phyloP scores from a whole-genome alignment of 345 rosid species.

The Salix suchowensis region DNA sequence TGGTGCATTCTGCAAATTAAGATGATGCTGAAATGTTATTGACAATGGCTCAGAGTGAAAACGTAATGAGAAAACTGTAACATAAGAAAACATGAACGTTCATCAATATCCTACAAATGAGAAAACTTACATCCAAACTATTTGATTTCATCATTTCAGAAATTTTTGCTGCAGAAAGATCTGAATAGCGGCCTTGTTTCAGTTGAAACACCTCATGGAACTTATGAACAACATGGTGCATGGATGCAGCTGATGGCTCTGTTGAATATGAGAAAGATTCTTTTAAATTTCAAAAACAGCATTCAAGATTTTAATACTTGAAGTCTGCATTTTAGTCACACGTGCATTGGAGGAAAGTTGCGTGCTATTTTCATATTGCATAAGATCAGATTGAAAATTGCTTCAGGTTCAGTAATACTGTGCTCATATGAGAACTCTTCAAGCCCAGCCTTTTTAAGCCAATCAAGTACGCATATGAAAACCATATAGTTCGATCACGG shows the following conservation, averaged over 20 bases:
- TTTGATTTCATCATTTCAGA: slow-evolving; percentile 84
- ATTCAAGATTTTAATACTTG: neutral
- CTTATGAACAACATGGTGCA: slow-evolving; percentile 64
- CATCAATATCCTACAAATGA: neutral
- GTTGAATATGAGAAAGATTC: slow-evolving; percentile 6
- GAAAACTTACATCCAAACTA: slow-evolving; percentile 60
- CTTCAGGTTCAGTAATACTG: neutral
- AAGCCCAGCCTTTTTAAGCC: neutral
- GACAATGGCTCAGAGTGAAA: neutral
- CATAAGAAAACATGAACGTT: neutral
- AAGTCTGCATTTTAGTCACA: neutral
- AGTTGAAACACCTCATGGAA: slow-evolving; percentile 86
- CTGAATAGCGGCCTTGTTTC: slow-evolving; percentile 76
- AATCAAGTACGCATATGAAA: neutral
- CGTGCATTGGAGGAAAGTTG: neutral
- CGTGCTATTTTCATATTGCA: neutral
- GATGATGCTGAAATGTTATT: slow-evolving; percentile 14
- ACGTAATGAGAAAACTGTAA: neutral
- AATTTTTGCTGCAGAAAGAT: slow-evolving; percentile 74
- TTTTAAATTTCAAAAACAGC: neutral
- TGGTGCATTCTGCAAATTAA: slow-evolving; percentile 70
- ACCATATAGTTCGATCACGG: neutral
- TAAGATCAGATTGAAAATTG: neutral
- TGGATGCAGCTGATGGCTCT: slow-evolving; percentile 54
- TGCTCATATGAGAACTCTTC: neutral